Base-by-base conservation (phyloP, 1,284 basidiomycete genomes). In the Tetrapyrgos nigripes region DNA sequence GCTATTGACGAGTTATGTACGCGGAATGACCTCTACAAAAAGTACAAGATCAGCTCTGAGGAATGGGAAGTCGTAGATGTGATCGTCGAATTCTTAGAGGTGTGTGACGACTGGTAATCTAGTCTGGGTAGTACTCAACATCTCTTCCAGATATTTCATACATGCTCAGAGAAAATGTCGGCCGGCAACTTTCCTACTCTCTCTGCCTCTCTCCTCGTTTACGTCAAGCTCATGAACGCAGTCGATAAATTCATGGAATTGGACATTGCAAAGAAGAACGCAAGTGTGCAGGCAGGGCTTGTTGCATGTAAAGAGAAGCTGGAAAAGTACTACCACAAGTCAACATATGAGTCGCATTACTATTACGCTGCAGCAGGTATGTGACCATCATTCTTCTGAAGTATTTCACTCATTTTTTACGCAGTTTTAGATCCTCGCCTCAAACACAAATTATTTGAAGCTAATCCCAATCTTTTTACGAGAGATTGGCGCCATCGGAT, bases 361-460 rank as follows among this genome's bases (percentile, higher is more conserved):
- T 51, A 51, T 24, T 51, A 51, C 33, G 50, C 31, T 11, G 50
- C 50, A 8, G 50, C 50, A 23, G 50, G 50, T 51, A 31, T 35
- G 50, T 19, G 9, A 8, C 29, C 19, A 31, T 51, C 5, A 4
- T n/a, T n/a, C 23, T 51, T n/a, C n/a, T 4, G 19, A n/a, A 31
- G 17, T 51, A 10, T 28, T 4, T 27, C 5, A 21, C 8, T n/a
- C 21, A n/a, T 4, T 21, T 14, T 8, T 31, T 49, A 5, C 9
- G 6, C 26, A 51, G 50, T 51, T 31, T 28, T 51, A 6, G 50
- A 51, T 19, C 50, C 50, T 33, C 31, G 50, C 4, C 27, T 51
- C 50, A 51, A 51, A 28, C 50, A 51, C 29, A 33, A 35, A 8
- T 28, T 51, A 13, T 51, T 51, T 33, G 50, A 51, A 13, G 11